Evolutionary conservation across 768 basidiomycete genomes (phyloP).

Genomic region (Rhodosporidiobolus sp.): DNA sequence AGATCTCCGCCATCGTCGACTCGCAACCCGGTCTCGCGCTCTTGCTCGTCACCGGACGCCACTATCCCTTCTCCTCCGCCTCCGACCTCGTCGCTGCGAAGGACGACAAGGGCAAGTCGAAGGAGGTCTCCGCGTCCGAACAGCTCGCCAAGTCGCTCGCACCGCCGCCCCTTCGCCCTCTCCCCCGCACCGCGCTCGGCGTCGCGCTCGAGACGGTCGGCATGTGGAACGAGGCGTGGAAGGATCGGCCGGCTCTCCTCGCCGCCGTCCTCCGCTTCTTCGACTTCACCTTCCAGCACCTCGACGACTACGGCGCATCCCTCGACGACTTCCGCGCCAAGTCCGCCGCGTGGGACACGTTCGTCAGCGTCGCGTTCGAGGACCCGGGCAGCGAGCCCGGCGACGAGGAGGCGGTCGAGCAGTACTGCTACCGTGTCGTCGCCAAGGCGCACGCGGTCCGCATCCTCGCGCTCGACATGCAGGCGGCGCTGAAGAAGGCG

Average conservation of each 20-base stretch:
- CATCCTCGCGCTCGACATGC: constrained; percentile 71
- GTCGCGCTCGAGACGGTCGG: constrained; percentile 65
- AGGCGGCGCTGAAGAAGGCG: constrained; percentile 36
- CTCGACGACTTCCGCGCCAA: constrained; percentile 61
- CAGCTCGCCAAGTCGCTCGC: constrained; percentile 44
- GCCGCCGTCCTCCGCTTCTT: constrained; percentile 72
- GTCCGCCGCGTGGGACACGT: constrained; percentile 51
- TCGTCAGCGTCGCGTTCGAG: constrained; percentile 61
- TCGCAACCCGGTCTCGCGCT: constrained; percentile 80
- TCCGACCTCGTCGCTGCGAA: constrained; percentile 47
- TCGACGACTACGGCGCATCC: constrained; percentile 64
- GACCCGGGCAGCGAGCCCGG: constrained; percentile 47
- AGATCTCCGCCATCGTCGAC: constrained; percentile 65
- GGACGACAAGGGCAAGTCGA: constrained; percentile 44
- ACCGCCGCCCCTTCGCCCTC: constrained; percentile 4
- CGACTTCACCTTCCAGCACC: constrained; percentile 74
- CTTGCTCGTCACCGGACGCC: constrained; percentile 72
- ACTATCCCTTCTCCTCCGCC: constrained; percentile 48
- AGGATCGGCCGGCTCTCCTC: constrained; percentile 70
- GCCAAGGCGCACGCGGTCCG: constrained; percentile 72
- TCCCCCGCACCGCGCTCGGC: constrained; percentile 59
- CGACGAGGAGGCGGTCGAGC: constrained; percentile 60
- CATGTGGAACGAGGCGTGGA: constrained; percentile 73
- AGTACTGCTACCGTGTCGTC: constrained; percentile 63
- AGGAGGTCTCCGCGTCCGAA: constrained; percentile 46